Evolutionary conservation across 2,329 filamentous ascomycete genomes (phyloP), one percentile per base, ranked within the genome.

Genomic region (Fusarium lyarnte): DNA sequence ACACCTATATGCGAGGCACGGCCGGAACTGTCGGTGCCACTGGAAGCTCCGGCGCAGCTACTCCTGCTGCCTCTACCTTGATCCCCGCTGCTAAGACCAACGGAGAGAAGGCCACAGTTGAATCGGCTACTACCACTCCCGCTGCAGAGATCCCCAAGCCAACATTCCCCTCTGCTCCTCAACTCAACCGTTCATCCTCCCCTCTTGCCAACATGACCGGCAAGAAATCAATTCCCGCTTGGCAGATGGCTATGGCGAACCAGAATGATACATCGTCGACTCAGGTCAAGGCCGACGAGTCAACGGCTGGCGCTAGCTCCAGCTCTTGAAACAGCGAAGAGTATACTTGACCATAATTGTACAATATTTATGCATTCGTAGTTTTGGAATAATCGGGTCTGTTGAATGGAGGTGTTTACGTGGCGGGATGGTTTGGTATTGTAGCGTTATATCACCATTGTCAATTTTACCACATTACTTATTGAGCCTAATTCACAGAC

Each of bases 161-260:
- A 13, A 46, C 66, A 21, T 78, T 79, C 31, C 74, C 70, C 2
- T 73, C 75, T 49, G 76, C 78, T 69, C 67, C 77, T 63, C 57
- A 78, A 21, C 53, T 79, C 43, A 80, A 74, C 71, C 71, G 79
- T 43, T 59, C 69, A 14, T 79, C 73, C 38, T 87, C 66, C 84
- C 86, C 63, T 83, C 67, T 69, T 29, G 73, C 77, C 49, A 66
- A 73, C 52, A 75, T 87, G 41, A 77, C 81, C 19, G 83, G 82
- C 38, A 90, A 88, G 82, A 92, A 92, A 16, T 90, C 92, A 16
- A 95, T 95, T 74, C 93, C 93, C 8, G 89, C 92, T 8, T 95
- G 93, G 93, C 93, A 95, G 82, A 88, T 94, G 86, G 91, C 92
- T 52, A 90, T 91, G 79, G 85, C 89, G 36, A 90, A 87, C 76